phyloP scores from a whole-genome alignment of 1,284 basidiomycete species.

The Filobasidium uniguttulatum region DNA sequence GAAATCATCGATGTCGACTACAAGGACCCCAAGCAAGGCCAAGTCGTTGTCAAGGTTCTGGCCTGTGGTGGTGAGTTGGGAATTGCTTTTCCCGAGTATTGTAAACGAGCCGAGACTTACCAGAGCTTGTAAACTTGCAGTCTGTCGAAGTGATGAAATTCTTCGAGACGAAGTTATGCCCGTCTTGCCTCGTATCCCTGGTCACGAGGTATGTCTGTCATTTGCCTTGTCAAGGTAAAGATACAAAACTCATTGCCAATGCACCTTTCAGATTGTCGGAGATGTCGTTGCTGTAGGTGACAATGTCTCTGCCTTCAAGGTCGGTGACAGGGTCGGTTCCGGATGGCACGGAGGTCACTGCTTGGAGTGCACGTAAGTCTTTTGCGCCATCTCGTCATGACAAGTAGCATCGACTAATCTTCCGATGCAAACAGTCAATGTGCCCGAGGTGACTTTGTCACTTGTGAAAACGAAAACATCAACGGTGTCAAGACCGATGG shows the following conservation, averaged over 20 bases:
- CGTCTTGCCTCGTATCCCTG: conserved; percentile 19
- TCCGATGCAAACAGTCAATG: conserved; percentile 23
- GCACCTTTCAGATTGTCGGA: conserved; percentile 15
- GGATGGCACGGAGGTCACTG: conserved; percentile 26
- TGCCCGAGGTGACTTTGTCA: conserved; percentile 22
- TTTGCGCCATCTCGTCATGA: no score
- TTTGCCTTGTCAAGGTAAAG: not conserved
- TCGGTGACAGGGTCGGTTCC: conserved; percentile 20
- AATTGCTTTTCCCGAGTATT: not conserved
- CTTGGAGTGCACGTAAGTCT: no score
- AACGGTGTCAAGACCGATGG: conserved; percentile 32
- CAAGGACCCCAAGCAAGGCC: conserved; percentile 27
- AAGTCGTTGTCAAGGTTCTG: conserved; percentile 33
- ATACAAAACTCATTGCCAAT: not conserved
- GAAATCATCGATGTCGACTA: conserved; percentile 22
- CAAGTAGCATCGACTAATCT: no score
- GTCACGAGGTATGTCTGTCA: conserved; percentile 16
- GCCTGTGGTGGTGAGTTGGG: conserved; percentile 2
- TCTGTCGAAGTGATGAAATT: conserved; percentile 15
- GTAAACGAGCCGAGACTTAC: not conserved
- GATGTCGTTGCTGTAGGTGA: conserved; percentile 17
- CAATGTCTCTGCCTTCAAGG: conserved; percentile 23
- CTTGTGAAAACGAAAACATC: conserved; percentile 21
- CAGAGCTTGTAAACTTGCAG: not conserved
- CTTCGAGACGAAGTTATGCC: conserved; percentile 12